phyloP scores from a whole-genome alignment of 208 protist genomes.

The Trypanosoma theileri region DNA sequence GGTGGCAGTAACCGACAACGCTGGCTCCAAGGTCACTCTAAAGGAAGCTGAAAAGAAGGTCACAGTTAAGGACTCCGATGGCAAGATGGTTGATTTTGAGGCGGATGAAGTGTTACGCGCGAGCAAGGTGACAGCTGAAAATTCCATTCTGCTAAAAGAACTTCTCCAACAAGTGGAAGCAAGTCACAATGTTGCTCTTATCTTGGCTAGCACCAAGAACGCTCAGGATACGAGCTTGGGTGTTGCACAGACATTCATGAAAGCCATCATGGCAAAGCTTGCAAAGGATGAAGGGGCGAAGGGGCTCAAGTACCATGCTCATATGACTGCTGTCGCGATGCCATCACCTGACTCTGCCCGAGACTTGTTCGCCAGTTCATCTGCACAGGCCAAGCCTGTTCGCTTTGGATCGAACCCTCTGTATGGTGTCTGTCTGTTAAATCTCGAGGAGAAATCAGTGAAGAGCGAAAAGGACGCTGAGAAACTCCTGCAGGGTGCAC shows the following conservation, averaged over 20 bases:
- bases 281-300: slow-evolving; percentile 27
- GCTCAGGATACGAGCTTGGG: slow-evolving; percentile 20
- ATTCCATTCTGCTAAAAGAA: slow-evolving; percentile 32
- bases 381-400: slow-evolving; percentile 27
- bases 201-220: slow-evolving; percentile 41
- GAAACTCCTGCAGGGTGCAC: slow-evolving; percentile 24
- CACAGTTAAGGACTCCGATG: slow-evolving; percentile 22
- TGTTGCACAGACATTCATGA: slow-evolving; percentile 29
- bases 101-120: slow-evolving; percentile 23
- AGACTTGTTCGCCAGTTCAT: slow-evolving; percentile 36
- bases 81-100: slow-evolving; percentile 40
- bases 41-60: slow-evolving; percentile 26
- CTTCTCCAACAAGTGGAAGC: slow-evolving; percentile 48
- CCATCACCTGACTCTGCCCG: slow-evolving; percentile 32
- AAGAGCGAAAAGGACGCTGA: slow-evolving; percentile 30
- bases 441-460: slow-evolving; percentile 31
- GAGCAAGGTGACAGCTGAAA: slow-evolving; percentile 19
- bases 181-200: slow-evolving; percentile 55
- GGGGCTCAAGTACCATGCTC: slow-evolving; percentile 32
- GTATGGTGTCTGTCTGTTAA: slow-evolving; percentile 53
- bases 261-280: slow-evolving; percentile 31
- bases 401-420: slow-evolving; percentile 61
- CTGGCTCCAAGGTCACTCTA: slow-evolving; percentile 11
- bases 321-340: slow-evolving; percentile 38
- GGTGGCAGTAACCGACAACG: slow-evolving; percentile 5